These are phyloP conservation scores for Ceriops zippeliana DNA, from an alignment of 345 rosid species.

Conservation along the genomic window DNA sequence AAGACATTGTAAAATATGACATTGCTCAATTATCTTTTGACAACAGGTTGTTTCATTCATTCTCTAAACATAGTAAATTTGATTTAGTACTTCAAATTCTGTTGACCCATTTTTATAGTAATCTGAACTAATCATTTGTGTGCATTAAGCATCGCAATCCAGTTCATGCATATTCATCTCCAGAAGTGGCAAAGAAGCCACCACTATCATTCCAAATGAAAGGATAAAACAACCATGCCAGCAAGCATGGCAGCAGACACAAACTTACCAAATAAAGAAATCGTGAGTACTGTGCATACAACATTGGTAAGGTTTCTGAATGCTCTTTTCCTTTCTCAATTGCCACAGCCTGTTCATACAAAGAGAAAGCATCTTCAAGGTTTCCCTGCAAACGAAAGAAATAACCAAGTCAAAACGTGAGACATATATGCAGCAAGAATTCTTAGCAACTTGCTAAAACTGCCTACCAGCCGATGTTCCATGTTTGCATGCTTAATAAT, in stretches of 20 bases:
- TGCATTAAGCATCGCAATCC: too few relatives aligned
- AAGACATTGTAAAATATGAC: too few relatives aligned
- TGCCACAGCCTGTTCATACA: slow-evolving; percentile 90
- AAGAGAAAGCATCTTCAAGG: slow-evolving; percentile 63
- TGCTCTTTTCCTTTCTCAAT: slow-evolving; percentile 95
- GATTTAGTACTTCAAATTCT: too few relatives aligned
- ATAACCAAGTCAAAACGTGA: slow-evolving; percentile 19
- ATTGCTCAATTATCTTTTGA: too few relatives aligned
- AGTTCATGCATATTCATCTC: too few relatives aligned
- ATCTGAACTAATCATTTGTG: too few relatives aligned
- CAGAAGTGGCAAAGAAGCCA: too few relatives aligned
- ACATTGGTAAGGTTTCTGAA: slow-evolving; percentile 66
- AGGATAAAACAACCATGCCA: neutral
- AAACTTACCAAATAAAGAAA: slow-evolving; percentile 69
- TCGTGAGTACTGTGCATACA: slow-evolving; percentile 86
- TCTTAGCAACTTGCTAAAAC: slow-evolving; percentile 14
- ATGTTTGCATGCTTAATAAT: slow-evolving; percentile 91
- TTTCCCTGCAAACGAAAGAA: slow-evolving; percentile 59
- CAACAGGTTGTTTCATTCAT: too few relatives aligned
- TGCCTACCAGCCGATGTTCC: slow-evolving; percentile 77
- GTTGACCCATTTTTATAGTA: too few relatives aligned
- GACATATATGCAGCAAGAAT: slow-evolving; percentile 7
- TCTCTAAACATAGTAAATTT: too few relatives aligned
- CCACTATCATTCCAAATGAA: too few relatives aligned
- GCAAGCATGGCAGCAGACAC: neutral